Percentiles rank a stretch among this genome's conserved stretches.
Conservation (phyloP, 208 protist genomes). For the Wallacemonas sp. region DNA sequence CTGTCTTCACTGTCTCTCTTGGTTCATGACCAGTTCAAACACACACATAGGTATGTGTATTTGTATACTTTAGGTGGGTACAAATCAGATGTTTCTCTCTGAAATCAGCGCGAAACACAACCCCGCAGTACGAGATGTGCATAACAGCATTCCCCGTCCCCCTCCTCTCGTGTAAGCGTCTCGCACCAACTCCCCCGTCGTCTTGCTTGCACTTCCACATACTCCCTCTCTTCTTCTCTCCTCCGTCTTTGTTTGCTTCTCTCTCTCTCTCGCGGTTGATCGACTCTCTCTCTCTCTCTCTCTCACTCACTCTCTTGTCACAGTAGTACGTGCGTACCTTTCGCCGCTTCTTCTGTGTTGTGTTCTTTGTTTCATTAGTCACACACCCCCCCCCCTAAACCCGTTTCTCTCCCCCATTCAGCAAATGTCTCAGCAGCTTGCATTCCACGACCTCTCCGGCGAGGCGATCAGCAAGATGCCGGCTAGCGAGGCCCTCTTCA, state of each 20-base stretch:
- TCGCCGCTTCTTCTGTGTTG: too few species aligned
- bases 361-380: background rate
- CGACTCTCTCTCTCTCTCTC: background rate
- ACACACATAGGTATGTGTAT: too few species aligned
- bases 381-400: too few species aligned
- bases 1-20: too few species aligned
- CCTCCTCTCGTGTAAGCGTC: background rate
- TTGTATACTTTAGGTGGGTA: too few species aligned
- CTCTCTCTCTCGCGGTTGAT: background rate
- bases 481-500: conserved; percentile 82
- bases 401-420: background rate
- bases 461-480: conserved; percentile 72
- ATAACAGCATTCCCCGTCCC: too few species aligned
- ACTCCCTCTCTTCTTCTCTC: conserved; percentile 5
- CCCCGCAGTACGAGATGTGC: too few species aligned
- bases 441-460: conserved; percentile 79
- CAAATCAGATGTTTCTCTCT: too few species aligned
- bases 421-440: conserved; percentile 58
- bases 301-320: background rate
- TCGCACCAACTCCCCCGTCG: background rate
- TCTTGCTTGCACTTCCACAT: background rate
- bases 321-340: too few species aligned
- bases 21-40: too few species aligned
- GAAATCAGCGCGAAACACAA: too few species aligned
- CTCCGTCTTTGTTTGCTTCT: background rate